Percentiles rank a stretch among this genome's conserved stretches.
Conservation (phyloP, 2,329 filamentous ascomycete species). For the Alternaria gansuensis region DNA sequence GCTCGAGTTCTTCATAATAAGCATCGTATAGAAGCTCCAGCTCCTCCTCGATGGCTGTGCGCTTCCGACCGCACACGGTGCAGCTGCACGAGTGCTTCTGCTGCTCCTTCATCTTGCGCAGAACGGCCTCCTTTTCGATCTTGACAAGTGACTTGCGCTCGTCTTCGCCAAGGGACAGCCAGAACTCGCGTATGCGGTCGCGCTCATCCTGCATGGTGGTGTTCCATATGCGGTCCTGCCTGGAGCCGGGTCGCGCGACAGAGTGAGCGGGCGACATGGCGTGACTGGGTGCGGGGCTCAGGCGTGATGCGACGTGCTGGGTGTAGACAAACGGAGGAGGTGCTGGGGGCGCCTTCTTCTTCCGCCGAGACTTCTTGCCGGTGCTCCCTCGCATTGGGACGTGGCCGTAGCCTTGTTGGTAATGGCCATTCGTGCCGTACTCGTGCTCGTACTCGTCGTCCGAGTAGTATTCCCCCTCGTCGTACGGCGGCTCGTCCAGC, state of each 20-base stretch:
- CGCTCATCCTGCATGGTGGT: constrained; percentile 93
- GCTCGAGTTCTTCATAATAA: constrained; percentile 97
- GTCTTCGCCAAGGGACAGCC: constrained; percentile 91
- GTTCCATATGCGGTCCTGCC: constrained; percentile 94
- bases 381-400: constrained; percentile 29
- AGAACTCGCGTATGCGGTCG: constrained; percentile 97
- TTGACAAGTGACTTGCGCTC: constrained; percentile 95
- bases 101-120: constrained; percentile 99
- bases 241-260: constrained; percentile 55
- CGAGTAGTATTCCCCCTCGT: constrained; percentile 54
- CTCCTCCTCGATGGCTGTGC: constrained; percentile 97
- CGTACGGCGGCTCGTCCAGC: constrained; percentile 54
- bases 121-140: constrained; percentile 96
- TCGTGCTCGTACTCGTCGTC: constrained; percentile 51
- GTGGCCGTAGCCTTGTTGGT: constrained; percentile 39
- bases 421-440: constrained; percentile 47
- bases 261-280: constrained; percentile 52
- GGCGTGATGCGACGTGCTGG: constrained; percentile 43
- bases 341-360: constrained; percentile 64
- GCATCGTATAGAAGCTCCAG: constrained; percentile 97
- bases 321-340: constrained; percentile 44
- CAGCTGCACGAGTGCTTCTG: constrained; percentile 99
- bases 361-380: constrained; percentile 71
- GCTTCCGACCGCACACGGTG: constrained; percentile 94
- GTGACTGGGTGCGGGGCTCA: constrained; percentile 54